phyloP scores from a whole-genome alignment of 148 eudicot species.

The Arbutus unedo region DNA sequence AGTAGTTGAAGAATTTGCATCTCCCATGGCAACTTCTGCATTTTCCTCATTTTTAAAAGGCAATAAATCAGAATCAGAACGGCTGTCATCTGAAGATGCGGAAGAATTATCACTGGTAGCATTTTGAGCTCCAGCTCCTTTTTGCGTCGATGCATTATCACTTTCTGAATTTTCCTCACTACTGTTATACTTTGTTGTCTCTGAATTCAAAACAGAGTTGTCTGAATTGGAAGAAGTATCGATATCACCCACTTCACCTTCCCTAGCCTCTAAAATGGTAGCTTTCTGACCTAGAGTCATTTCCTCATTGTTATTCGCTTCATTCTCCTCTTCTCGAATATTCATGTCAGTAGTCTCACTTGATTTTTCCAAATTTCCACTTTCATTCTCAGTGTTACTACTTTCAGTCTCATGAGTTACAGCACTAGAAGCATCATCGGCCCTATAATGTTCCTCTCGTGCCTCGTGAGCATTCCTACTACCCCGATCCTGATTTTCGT shows the following conservation, averaged over 20 bases:
- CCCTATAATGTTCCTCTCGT: slow-evolving; percentile 80
- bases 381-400: slow-evolving; percentile 33
- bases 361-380: slow-evolving; percentile 31
- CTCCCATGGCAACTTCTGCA: slow-evolving; percentile 14
- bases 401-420: slow-evolving; percentile 60
- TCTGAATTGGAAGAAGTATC: slow-evolving; percentile 19
- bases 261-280: not conserved
- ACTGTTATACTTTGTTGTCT: slow-evolving; percentile 16
- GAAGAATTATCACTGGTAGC: slow-evolving; percentile 23
- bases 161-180: slow-evolving; percentile 23
- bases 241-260: slow-evolving; percentile 17
- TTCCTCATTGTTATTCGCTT: slow-evolving; percentile 25
- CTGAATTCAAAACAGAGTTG: slow-evolving; percentile 34
- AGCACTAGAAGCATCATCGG: slow-evolving; percentile 98
- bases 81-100: slow-evolving; percentile 20
- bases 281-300: not conserved
- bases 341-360: slow-evolving; percentile 31
- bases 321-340: slow-evolving; percentile 34
- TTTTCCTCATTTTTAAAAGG: slow-evolving; percentile 9
- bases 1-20: slow-evolving; percentile 23
- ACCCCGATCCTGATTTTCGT: slow-evolving; percentile 40
- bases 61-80: slow-evolving; percentile 24
- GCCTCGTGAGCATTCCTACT: slow-evolving; percentile 55
- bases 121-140: slow-evolving; percentile 34
- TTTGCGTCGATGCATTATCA: slow-evolving; percentile 17